These are phyloP conservation scores for Raphanus sativus DNA, from an alignment of 345 rosid species.

Conservation along the genomic window DNA sequence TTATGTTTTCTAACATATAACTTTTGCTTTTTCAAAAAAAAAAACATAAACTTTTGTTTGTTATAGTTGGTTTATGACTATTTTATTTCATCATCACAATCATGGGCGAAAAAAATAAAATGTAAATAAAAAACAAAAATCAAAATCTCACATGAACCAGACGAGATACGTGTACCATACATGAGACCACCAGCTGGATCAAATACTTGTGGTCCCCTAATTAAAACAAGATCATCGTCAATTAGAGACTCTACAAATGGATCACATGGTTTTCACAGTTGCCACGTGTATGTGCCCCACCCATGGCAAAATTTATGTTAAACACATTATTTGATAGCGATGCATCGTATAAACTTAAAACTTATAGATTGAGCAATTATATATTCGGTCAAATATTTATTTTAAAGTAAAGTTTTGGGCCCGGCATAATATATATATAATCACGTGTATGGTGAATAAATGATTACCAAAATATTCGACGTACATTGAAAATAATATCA, in stretches of 20 bases:
- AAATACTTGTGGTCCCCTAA: constrained; percentile 10
- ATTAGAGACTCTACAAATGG: constrained; percentile 18
- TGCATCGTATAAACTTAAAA: background rate
- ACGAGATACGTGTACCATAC: constrained; percentile 17
- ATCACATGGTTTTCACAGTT: constrained; percentile 27
- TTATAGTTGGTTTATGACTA: background rate
- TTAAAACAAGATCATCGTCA: background rate
- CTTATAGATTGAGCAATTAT: background rate
- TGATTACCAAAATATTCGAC: constrained; percentile 27
- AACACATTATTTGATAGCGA: constrained; percentile 1
- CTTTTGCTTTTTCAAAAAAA: too few species aligned
- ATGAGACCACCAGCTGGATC: constrained; percentile 24
- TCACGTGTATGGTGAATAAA: constrained; percentile 20
- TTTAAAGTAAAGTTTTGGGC: background rate
- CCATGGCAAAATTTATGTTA: background rate
- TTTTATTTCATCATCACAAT: constrained; percentile 1
- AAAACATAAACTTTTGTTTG: background rate
- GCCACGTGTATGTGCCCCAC: constrained; percentile 28
- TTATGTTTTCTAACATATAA: background rate
- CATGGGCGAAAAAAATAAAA: background rate
- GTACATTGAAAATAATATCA: background rate
- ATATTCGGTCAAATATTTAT: constrained; percentile 5
- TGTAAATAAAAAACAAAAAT: background rate
- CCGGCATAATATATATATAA: constrained; percentile 1
- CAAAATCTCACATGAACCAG: constrained; percentile 27